phyloP scores from a whole-genome alignment of 2,329 filamentous ascomycete genomes.

The Colletotrichum liriopes region DNA sequence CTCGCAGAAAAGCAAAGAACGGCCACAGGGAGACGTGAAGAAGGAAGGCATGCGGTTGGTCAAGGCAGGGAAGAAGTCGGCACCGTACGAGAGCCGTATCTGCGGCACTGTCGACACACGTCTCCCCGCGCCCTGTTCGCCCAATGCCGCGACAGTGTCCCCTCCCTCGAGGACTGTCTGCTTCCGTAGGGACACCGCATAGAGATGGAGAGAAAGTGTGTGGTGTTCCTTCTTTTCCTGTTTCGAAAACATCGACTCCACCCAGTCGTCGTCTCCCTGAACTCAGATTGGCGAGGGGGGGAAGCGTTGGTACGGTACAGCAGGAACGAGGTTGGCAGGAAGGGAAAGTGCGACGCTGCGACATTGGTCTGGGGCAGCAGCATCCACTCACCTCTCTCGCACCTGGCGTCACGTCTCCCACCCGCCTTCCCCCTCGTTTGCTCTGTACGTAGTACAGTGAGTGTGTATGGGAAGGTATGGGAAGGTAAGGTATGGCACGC shows the following conservation, averaged over 20 bases:
- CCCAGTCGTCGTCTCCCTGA: slow-evolving; percentile 11
- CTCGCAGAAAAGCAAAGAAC: slow-evolving; percentile 31
- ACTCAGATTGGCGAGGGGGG: slow-evolving; percentile 38
- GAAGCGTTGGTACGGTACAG: slow-evolving; percentile 15
- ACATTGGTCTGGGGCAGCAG: slow-evolving; percentile 1
- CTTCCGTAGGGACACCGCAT: neutral
- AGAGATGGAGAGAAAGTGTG: neutral
- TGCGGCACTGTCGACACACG: neutral
- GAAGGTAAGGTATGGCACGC: neutral
- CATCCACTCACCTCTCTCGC: neutral
- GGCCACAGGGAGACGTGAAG: neutral
- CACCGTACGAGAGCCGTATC: neutral
- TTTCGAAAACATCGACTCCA: slow-evolving; percentile 31
- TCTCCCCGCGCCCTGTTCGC: neutral
- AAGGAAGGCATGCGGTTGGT: neutral
- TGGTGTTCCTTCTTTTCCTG: slow-evolving; percentile 35
- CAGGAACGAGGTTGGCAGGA: slow-evolving; percentile 29
- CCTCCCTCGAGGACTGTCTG: neutral
- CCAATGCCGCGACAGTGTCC: neutral
- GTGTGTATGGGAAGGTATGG: too few species aligned
- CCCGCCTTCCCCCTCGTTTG: neutral
- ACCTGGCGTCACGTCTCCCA: neutral
- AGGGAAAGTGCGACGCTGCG: slow-evolving; percentile 13
- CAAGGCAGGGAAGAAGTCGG: neutral
- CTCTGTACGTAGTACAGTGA: neutral